Base-by-base conservation (phyloP, 2,329 filamentous ascomycete genomes). In the Fusarium duplospermum region DNA sequence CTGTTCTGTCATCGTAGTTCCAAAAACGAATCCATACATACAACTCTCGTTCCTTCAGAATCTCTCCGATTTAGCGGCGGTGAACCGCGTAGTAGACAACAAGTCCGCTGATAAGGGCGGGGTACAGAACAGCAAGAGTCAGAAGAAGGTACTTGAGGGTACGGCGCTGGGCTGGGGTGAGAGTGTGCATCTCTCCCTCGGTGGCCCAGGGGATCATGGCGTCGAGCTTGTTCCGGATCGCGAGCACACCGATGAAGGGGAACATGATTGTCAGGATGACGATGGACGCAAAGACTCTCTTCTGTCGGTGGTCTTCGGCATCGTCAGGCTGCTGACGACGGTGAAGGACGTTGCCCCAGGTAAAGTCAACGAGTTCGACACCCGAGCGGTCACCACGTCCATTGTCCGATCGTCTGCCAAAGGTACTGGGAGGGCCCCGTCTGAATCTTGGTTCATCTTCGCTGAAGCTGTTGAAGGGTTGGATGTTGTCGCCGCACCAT, bases 131-230 rank as follows among this genome's bases (percentile, higher is more conserved):
- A 10, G 78, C 77, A 66, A 85, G 80, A 3, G 77, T 72, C 11
- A 84, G 61, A 11, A 88, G 79, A 74, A 87, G 84, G 29, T 79
- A 77, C 56, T 78, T 80, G 14, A 84, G 70, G 5, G 74, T 73
- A 4, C 66, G 70, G 3, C 81, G 77, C 70, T 84, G 83, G 7
- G 76, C 69, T 13, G 58, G 36, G 6, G 80, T 85, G 27, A 88
- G 78, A 10, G 76, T 76, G 24, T 81, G 78, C 29, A 84, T 82
- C 74, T 87, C 83, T 7, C 88, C 87, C 2, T 82, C 78, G 0
- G 87, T 88, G 62, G 83, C 84, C 87, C 87, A 89, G 8, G 83
- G 83, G 31, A 89, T 82, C 0, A 83, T 83, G 1, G 81, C 79
- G 71, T 87, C 83, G 54, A 89, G 85, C 14, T 79, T 82, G 13